These are phyloP conservation scores for Botrytis tulipae DNA, from an alignment of 2,329 filamentous ascomycete species.

Conservation along the genomic window DNA sequence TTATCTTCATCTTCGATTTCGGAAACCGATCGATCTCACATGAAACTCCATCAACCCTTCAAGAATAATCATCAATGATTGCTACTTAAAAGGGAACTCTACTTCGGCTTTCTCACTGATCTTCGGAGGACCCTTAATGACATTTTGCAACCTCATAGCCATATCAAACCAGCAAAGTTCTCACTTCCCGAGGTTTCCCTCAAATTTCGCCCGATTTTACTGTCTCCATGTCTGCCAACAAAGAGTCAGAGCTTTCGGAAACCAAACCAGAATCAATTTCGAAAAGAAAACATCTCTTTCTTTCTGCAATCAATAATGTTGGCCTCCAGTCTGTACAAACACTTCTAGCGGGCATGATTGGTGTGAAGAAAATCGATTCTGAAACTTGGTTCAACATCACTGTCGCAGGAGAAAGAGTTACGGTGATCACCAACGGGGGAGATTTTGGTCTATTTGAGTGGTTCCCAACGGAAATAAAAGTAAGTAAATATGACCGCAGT, in stretches of 20 bases:
- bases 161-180: no score
- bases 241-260: background rate
- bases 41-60: background rate
- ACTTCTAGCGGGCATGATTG: background rate
- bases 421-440: no score
- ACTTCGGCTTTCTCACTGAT: no score
- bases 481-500: background rate
- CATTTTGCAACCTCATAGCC: background rate
- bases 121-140: no score
- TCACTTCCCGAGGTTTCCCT: background rate
- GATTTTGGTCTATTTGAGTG: background rate
- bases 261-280: background rate
- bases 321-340: background rate
- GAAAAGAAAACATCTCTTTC: background rate
- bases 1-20: no score
- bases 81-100: background rate
- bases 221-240: no score
- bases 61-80: no score
- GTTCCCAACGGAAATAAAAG: background rate
- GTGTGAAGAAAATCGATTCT: accelerated
- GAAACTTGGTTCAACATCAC: background rate
- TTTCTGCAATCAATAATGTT: background rate
- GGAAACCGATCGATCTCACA: background rate
- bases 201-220: background rate
- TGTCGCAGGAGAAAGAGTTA: no score